Conservation (phyloP, 352 stramenopile genomes). For the Plasmopara viticola region DNA sequence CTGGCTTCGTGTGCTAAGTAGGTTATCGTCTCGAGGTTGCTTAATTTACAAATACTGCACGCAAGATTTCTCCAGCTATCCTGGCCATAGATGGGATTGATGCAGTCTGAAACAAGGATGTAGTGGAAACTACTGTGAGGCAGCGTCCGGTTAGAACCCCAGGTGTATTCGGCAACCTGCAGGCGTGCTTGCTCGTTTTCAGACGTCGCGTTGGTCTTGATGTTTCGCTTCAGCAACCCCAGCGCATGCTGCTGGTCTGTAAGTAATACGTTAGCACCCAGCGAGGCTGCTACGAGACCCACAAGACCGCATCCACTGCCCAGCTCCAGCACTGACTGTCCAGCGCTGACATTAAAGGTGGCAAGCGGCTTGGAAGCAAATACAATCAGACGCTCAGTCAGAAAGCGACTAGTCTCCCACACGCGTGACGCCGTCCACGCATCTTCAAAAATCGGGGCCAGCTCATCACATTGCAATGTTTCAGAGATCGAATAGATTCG, state of each 20-base stretch:
- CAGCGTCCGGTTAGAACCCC: conserved; percentile 32
- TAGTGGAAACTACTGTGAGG: conserved; percentile 41
- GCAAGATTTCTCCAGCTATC: conserved; percentile 76
- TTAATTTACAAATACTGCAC: conserved; percentile 57
- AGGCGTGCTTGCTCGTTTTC: conserved; percentile 32
- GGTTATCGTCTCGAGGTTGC: conserved; percentile 42
- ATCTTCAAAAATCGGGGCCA: conserved; percentile 78
- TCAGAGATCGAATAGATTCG: conserved; percentile 65
- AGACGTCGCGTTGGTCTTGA: conserved; percentile 37
- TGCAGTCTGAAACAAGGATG: conserved; percentile 80
- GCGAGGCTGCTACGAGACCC: conserved; percentile 51
- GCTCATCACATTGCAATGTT: conserved; percentile 58
- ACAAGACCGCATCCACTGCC: conserved; percentile 74
- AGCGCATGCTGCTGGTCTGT: conserved; percentile 68
- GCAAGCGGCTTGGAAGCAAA: conserved; percentile 20
- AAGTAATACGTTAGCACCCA: conserved; percentile 63
- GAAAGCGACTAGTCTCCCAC: conserved; percentile 64
- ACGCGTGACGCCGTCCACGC: conserved; percentile 76
- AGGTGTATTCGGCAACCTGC: conserved; percentile 50
- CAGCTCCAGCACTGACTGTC: conserved; percentile 59
- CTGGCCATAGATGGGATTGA: conserved; percentile 80
- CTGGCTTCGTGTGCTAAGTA: conserved; percentile 67
- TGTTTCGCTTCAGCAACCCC: conserved; percentile 59
- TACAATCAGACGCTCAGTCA: conserved; percentile 49
- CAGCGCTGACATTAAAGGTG: conserved; percentile 16